Conservation (phyloP, 257 asterid species). For the Fraxinus excelsior region DNA sequence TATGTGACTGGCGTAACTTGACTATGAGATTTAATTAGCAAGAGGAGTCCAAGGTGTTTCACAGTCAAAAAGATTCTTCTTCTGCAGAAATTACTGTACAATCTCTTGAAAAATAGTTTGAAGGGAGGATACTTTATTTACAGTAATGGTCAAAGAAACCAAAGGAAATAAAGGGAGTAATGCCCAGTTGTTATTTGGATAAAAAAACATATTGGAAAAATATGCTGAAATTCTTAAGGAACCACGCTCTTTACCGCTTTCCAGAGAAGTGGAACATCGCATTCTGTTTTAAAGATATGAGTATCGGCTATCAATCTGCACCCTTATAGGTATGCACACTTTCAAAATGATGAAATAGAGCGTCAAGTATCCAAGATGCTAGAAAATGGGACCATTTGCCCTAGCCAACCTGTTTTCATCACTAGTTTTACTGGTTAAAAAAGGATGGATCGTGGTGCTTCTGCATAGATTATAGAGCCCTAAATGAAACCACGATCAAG, state of each 20-base stretch:
- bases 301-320: neutral
- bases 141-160: neutral
- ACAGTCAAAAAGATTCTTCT: neutral
- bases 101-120: neutral
- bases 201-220: neutral
- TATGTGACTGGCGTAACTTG: neutral
- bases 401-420: neutral
- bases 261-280: neutral
- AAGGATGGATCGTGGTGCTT: neutral
- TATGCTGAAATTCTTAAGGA: neutral
- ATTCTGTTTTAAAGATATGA: neutral
- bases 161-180: neutral
- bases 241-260: neutral
- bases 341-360: neutral
- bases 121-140: neutral
- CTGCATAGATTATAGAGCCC: neutral
- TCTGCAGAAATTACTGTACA: neutral
- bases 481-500: neutral
- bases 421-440: neutral
- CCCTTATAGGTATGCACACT: neutral
- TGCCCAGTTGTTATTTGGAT: neutral
- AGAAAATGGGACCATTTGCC: neutral
- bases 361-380: neutral
- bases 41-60: neutral
- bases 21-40: neutral